Evolutionary conservation across 176 grass and related monocot species (phyloP), one percentile per base, ranked within the genome.

Genomic region (Triticum timopheevii): DNA sequence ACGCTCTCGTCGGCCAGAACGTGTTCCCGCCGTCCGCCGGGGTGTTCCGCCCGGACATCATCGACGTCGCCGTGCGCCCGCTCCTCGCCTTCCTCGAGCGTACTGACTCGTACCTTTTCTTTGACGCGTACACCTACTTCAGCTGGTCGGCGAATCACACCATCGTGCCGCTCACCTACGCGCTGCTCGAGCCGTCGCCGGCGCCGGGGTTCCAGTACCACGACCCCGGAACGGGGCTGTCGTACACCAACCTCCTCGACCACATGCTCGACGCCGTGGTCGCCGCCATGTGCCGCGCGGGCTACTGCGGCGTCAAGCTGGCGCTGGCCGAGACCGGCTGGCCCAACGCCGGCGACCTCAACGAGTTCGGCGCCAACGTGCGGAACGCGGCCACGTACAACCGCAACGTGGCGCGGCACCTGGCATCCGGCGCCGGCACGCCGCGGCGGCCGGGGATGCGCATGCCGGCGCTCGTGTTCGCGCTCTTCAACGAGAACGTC

Each of bases 401-500:
- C 87, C 82, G 89, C 47, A 96, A 96, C 65, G 78, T 96, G 77
- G 94, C 87, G 20, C 66, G 69, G 25, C 72, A 67, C 58, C 80
- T 96, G 45, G 81, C 89, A 4, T 74, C 73, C 8, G 67, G 72
- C 10, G 82, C 69, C 49, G 93, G 91, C 13, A 93, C 88, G 61
- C 93, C 89, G 75, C 80, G 85, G 10, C 61, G 83, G 34, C 93
- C 91, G 2, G 84, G 86, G 22, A 79, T 38, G 38, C 38, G 54
- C 59, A 76, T 90, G 86, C 84, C 89, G 69, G 83, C 86, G 54
- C 90, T 93, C 71, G 75, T 95, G 69, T 93, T 92, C 72, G 77
- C 90, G 34, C 90, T 95, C 11, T 95, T 90, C 82, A 92, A 95
- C 79, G 93, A 95, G 93, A 61, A 95, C 49, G 81, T 80, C 76